Evolutionary conservation across 495 filamentous ascomycete species (phyloP).

Genomic region (Immersiella caudata): DNA sequence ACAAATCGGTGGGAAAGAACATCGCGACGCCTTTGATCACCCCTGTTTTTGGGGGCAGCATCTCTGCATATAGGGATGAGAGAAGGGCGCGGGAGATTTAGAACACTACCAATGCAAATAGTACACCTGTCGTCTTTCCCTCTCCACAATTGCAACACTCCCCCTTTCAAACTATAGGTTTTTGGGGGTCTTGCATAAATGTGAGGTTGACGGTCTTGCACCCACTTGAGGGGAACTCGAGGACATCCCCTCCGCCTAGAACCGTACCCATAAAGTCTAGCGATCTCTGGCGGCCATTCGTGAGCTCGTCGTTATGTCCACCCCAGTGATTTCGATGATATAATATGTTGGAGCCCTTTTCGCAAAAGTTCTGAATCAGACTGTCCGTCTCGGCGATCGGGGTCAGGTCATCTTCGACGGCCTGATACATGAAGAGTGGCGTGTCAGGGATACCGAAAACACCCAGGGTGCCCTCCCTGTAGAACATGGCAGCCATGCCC

Average conservation of each 20-base stretch:
- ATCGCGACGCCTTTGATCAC: too few species aligned
- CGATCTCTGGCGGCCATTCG: constrained; percentile 28
- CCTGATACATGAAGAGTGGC: constrained; percentile 55
- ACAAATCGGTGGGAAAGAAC: too few species aligned
- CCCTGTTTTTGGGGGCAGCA: too few species aligned
- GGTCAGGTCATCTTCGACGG: constrained; percentile 52
- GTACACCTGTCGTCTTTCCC: too few species aligned
- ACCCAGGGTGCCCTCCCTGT: constrained; percentile 44
- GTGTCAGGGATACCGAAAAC: constrained; percentile 47
- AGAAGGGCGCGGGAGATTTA: too few species aligned
- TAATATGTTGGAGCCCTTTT: constrained; percentile 39
- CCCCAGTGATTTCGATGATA: constrained; percentile 49
- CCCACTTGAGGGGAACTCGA: constrained; percentile 15
- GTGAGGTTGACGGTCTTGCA: constrained; percentile 25
- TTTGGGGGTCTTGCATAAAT: constrained; percentile 17
- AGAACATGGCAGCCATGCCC: constrained; percentile 30
- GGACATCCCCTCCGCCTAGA: constrained; percentile 15
- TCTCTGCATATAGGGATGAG: too few species aligned
- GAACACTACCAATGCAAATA: too few species aligned
- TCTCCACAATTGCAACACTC: background rate
- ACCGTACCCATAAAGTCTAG: constrained; percentile 30
- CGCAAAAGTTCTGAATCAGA: constrained; percentile 47
- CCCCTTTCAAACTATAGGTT: background rate
- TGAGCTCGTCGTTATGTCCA: constrained; percentile 38
- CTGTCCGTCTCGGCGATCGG: constrained; percentile 47